Conservation (phyloP, 129 eudicot genomes). For the Flaveria trinervia region DNA sequence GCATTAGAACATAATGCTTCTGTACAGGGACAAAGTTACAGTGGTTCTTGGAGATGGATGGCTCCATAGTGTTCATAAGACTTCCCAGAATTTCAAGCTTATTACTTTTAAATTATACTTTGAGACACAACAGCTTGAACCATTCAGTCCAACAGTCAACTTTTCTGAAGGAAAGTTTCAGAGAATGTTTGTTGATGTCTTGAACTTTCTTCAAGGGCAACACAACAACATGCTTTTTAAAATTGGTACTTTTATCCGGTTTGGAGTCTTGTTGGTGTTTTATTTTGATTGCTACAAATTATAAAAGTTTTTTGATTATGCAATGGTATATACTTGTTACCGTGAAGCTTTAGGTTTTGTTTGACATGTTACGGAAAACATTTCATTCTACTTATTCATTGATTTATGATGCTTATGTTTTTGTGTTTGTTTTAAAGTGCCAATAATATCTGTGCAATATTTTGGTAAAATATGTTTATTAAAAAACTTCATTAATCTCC, state of each 20-base stretch:
- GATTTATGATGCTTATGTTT: conserved; percentile 4
- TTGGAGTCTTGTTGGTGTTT: conserved; percentile 14
- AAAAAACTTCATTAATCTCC: neutral
- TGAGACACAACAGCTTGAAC: conserved; percentile 15
- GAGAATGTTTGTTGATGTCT: neutral
- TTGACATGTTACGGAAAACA: conserved; percentile 17
- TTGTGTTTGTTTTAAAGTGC: neutral
- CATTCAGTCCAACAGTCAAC: conserved; percentile 17
- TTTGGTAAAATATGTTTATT: conserved; percentile 7
- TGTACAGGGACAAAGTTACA: conserved; percentile 56
- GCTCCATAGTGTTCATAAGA: conserved; percentile 39
- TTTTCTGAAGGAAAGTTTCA: neutral
- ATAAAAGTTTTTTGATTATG: conserved; percentile 19
- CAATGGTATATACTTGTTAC: conserved; percentile 12
- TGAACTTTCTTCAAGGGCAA: neutral
- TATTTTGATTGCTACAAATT: conserved; percentile 18
- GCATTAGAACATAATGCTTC: conserved; percentile 53
- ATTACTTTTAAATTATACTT: conserved; percentile 23
- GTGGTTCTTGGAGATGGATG: conserved; percentile 82
- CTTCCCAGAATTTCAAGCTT: conserved; percentile 5
- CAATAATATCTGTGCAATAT: neutral
- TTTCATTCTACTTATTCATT: conserved; percentile 20
- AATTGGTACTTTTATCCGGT: conserved; percentile 5
- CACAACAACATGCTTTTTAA: conserved; percentile 1
- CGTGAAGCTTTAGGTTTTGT: conserved; percentile 14